Conservation (phyloP, 1,139 yeast genomes). For the Hemisphaericaspora xylanilytica region DNA sequence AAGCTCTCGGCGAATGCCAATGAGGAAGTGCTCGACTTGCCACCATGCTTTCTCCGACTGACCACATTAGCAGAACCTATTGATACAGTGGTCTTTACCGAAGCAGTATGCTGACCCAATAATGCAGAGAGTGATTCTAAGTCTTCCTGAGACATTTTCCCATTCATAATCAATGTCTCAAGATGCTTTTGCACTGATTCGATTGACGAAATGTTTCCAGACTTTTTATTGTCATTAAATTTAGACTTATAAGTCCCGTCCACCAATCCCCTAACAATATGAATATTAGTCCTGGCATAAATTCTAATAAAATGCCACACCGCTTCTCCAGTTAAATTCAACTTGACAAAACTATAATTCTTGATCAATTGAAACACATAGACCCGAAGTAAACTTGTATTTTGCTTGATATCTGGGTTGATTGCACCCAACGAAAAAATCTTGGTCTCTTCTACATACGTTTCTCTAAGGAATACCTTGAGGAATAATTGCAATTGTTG, state of each 20-base stretch:
- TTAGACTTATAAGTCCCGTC: constrained; percentile 52
- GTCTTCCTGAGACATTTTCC: constrained; percentile 44
- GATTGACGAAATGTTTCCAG: constrained; percentile 50
- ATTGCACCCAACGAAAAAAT: constrained; percentile 67
- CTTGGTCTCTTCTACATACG: constrained; percentile 56
- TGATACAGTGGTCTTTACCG: constrained; percentile 12
- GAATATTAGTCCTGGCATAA: constrained; percentile 47
- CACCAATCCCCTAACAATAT: constrained; percentile 50
- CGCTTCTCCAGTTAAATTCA: constrained; percentile 56
- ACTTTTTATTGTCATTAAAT: constrained; percentile 48
- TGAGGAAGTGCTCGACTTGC: constrained; percentile 1
- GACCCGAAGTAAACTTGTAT: constrained; percentile 46
- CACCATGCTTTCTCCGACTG: constrained; percentile 13
- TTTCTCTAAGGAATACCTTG: constrained; percentile 56
- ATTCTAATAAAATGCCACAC: constrained; percentile 62
- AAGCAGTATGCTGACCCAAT: constrained; percentile 36
- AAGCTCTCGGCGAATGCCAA: constrained; percentile 48
- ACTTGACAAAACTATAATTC: constrained; percentile 50
- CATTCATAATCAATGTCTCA: constrained; percentile 40
- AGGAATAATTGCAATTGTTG: constrained; percentile 59
- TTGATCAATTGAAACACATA: constrained; percentile 54
- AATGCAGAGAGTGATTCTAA: constrained; percentile 42
- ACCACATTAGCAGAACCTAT: constrained; percentile 16
- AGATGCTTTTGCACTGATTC: constrained; percentile 44
- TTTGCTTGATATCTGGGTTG: constrained; percentile 61